Conservation (phyloP, 805 yeast genomes). For the Candida bentonensis region DNA sequence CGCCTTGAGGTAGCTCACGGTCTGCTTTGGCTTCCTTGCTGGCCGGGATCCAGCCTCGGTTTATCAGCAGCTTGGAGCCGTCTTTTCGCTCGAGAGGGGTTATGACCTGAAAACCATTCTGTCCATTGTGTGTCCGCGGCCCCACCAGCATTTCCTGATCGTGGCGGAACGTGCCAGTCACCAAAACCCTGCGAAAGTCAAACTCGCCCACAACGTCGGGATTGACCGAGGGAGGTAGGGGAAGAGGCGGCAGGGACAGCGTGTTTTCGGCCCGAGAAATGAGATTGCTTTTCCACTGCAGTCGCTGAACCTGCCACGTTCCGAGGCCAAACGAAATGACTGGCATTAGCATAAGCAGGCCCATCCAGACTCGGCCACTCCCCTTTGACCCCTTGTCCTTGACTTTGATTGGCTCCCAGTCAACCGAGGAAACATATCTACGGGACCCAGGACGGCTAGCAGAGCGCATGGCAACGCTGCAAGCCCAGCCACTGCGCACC, state of each 20-base stretch:
- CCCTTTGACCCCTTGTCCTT: conserved; percentile 23
- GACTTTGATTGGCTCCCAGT: conserved; percentile 70
- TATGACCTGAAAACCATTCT: conserved; percentile 62
- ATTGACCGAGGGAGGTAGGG: conserved; percentile 43
- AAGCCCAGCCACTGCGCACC: no score
- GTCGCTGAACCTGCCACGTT: conserved; percentile 79
- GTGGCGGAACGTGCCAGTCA: conserved; percentile 70
- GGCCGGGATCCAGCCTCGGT: conserved; percentile 84
- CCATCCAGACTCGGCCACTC: conserved; percentile 25
- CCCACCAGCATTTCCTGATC: conserved; percentile 84
- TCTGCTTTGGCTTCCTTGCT: conserved; percentile 34
- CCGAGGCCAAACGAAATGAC: conserved; percentile 75
- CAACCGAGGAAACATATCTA: conserved; percentile 30
- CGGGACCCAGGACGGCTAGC: no score
- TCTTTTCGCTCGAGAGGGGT: conserved; percentile 75
- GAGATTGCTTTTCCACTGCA: conserved; percentile 77
- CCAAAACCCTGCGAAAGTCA: conserved; percentile 68
- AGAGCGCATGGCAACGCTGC: no score
- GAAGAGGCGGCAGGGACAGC: conserved; percentile 56
- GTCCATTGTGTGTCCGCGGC: conserved; percentile 63
- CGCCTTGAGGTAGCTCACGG: conserved; percentile 59
- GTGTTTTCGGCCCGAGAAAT: conserved; percentile 75
- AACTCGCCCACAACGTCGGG: conserved; percentile 57
- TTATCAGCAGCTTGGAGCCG: conserved; percentile 65
- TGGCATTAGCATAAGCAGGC: conserved; percentile 57